Percentiles rank a stretch among this genome's conserved stretches.
phyloP scores from a whole-genome alignment of 23 red algal genomes.

The Chondrus crispus region DNA sequence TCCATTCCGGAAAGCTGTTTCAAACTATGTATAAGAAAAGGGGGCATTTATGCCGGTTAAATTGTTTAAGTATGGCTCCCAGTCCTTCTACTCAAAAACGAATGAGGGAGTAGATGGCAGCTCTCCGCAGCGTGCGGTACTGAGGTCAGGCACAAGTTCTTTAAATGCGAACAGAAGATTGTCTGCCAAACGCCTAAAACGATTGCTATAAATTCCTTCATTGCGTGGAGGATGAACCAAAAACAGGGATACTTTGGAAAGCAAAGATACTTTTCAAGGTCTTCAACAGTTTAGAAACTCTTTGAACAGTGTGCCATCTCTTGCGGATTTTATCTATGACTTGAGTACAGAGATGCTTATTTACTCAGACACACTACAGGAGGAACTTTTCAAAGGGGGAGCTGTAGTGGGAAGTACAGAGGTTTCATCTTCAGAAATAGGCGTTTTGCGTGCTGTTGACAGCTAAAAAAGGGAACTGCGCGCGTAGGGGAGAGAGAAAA shows the following conservation, averaged over 20 bases:
- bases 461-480: no score
- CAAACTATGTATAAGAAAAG: no score
- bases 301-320: not conserved
- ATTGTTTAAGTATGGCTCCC: not conserved
- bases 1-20: no score
- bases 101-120: not conserved
- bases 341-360: not conserved
- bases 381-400: no score
- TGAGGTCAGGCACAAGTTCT: not conserved
- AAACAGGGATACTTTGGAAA: not conserved
- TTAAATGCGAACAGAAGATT: constrained; percentile 1
- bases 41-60: not conserved
- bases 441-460: no score
- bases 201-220: not conserved
- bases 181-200: not conserved
- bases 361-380: no score
- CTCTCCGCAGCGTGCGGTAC: not conserved
- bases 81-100: constrained; percentile 8
- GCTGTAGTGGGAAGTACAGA: no score
- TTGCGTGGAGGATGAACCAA: not conserved
- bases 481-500: no score
- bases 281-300: not conserved
- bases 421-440: no score
- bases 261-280: not conserved
- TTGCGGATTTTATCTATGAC: not conserved